Conservation (phyloP, 345 rosid species). For the Populus ilicifolia region DNA sequence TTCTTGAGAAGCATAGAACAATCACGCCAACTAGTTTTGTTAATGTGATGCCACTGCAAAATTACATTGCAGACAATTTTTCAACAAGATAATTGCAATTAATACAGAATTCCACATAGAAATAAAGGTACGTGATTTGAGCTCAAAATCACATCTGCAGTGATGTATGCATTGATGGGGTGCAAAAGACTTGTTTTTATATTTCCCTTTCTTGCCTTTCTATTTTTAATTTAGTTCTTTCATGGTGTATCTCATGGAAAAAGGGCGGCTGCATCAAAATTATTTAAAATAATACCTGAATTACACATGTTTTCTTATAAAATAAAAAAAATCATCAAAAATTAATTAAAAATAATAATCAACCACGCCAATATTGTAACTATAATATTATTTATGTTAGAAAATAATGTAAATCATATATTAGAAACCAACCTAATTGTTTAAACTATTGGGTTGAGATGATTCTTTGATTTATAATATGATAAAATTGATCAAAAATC, state of each 20-base stretch:
- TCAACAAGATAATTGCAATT: background rate
- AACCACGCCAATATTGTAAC: too few species aligned
- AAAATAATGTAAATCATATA: too few species aligned
- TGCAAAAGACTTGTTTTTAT: background rate
- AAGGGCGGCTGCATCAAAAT: background rate
- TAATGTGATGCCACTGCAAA: conserved; percentile 81
- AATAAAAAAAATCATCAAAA: too few species aligned
- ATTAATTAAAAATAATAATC: too few species aligned
- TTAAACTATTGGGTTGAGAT: too few species aligned
- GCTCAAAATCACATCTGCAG: background rate
- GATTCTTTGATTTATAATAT: background rate
- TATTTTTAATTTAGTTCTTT: background rate
- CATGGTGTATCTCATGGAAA: background rate
- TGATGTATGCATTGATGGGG: background rate
- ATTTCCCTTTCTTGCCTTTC: background rate
- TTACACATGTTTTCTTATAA: background rate
- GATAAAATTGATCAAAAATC: background rate
- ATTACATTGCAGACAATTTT: background rate
- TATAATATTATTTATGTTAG: too few species aligned
- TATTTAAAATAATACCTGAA: background rate
- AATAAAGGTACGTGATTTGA: background rate
- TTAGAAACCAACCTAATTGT: rapidly evolving
- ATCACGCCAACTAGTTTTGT: conserved; percentile 93
- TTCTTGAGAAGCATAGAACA: conserved; percentile 90
- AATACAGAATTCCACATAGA: background rate